phyloP scores from a whole-genome alignment of 1,284 basidiomycete species.

The Marasmius tenuissimus region DNA sequence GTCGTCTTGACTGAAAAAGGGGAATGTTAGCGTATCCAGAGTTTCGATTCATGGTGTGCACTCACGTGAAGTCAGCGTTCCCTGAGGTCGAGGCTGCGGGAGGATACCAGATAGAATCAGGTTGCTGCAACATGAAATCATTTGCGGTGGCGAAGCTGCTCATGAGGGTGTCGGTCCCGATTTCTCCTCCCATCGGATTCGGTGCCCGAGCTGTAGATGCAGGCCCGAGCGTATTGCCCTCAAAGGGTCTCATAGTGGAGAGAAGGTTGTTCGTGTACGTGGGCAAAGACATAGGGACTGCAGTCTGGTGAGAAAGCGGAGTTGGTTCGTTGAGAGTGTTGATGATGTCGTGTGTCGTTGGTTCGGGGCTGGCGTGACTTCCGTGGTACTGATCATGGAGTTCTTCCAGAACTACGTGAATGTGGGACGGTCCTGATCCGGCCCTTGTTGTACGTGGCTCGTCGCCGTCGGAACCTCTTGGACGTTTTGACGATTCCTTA shows the following conservation, averaged over 20 bases:
- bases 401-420: background rate
- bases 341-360: background rate
- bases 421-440: background rate
- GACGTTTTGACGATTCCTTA: background rate
- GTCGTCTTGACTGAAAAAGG: slow-evolving; percentile 4
- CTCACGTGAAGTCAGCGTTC: background rate
- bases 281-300: no score
- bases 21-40: background rate
- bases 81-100: background rate
- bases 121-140: background rate
- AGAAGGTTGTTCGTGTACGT: no score
- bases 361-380: background rate
- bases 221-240: no score
- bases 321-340: background rate
- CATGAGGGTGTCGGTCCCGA: no score
- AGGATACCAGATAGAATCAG: background rate
- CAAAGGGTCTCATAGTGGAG: no score
- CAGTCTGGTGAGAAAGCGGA: background rate
- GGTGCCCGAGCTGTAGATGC: no score
- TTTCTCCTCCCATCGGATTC: no score
- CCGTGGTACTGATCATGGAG: background rate
- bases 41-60: background rate
- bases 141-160: background rate
- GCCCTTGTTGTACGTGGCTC: background rate
- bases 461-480: background rate